Base-by-base conservation (phyloP, 441 rosid genomes). In the Lagerstroemia fauriei region DNA sequence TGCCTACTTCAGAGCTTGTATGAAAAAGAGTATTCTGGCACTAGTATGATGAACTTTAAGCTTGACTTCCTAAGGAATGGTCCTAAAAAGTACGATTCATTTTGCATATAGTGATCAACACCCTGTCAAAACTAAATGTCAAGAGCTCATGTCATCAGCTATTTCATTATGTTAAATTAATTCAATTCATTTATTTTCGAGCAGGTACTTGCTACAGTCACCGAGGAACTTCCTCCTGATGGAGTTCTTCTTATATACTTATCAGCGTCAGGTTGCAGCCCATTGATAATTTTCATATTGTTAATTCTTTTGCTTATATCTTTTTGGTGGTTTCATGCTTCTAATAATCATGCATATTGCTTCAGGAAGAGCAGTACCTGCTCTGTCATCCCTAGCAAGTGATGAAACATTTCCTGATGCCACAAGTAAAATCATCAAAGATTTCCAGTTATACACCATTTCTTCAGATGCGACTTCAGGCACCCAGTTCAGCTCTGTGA, bases 141-240 rank as follows among this genome's bases (percentile, higher is more conserved):
- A 48, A 71, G 81, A 59, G 25, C 76, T 61, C 8, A 50, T 47
- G 25, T 80, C 31, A 12, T 78, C 68, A 77, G 68, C 32, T 79
- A 22, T 79, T 83, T 63, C 53, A 46, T 73, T 3, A 57, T 78
- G 51, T 73, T 53, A 59, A 63, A 48, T 56, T 20, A 79, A n/a
- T 77, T 53, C 83, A 46, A 70, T 80, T 88, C 83, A 46, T 8
- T 53, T 7, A 13, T 11, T 27, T 65, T 76, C 87, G 80, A 72
- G 86, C 88, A 96, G 98, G 97, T 96, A 84, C 87, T 96, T 88
- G 97, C 97, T 65, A 96, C 94, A 66, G 90, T 91, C 82, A 90
- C 92, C 83, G 98, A 93, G 88, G 98, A 96, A 91, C 94, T 94
- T 50, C 92, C 97, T 65, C 86, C 90, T 76, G 95, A 94, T 86